phyloP scores from a whole-genome alignment of 1,139 yeast genomes.

The Zygoascus meyerae region DNA sequence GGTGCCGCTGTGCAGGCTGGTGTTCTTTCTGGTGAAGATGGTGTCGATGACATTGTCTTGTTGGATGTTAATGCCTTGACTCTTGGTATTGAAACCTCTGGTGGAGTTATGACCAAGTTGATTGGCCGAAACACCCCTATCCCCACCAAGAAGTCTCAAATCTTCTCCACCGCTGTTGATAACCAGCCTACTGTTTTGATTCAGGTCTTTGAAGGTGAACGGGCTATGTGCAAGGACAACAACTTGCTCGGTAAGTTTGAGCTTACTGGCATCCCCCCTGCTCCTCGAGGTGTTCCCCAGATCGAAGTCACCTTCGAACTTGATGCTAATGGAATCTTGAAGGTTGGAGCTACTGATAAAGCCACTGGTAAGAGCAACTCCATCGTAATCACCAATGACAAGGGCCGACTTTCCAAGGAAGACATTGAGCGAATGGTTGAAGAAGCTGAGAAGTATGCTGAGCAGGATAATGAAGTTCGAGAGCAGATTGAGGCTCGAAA shows the following conservation, averaged over 20 bases:
- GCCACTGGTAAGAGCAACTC: conserved; percentile 96
- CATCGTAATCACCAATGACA: conserved; percentile 91
- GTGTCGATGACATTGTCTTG: conserved; percentile 77
- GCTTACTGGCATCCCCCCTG: conserved; percentile 92
- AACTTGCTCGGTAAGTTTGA: conserved; percentile 94
- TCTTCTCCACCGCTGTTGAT: conserved; percentile 94
- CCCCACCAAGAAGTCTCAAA: conserved; percentile 95
- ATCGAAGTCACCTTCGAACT: conserved; percentile 92
- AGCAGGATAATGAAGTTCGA: conserved; percentile 77
- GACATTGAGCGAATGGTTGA: conserved; percentile 92
- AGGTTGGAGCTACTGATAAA: conserved; percentile 90
- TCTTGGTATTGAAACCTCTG: conserved; percentile 93
- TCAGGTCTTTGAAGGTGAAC: conserved; percentile 96
- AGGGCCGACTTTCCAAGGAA: conserved; percentile 90
- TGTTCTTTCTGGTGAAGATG: conserved; percentile 81
- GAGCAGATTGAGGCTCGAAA: conserved; percentile 83
- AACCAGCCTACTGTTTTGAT: conserved; percentile 96
- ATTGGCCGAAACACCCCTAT: conserved; percentile 96
- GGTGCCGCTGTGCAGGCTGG: conserved; percentile 99
- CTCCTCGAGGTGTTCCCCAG: conserved; percentile 98
- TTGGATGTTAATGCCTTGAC: conserved; percentile 93
- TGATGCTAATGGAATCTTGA: conserved; percentile 93
- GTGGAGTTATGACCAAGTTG: conserved; percentile 96
- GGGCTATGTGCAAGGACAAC: conserved; percentile 93
- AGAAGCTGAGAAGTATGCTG: conserved; percentile 88